A percentile compares a stretch with the other conserved stretches of the same genome.
These are phyloP conservation scores for Mayamaea pseudoterrestris DNA, from an alignment of 108 stramenopile genomes.

Conservation along the genomic window DNA sequence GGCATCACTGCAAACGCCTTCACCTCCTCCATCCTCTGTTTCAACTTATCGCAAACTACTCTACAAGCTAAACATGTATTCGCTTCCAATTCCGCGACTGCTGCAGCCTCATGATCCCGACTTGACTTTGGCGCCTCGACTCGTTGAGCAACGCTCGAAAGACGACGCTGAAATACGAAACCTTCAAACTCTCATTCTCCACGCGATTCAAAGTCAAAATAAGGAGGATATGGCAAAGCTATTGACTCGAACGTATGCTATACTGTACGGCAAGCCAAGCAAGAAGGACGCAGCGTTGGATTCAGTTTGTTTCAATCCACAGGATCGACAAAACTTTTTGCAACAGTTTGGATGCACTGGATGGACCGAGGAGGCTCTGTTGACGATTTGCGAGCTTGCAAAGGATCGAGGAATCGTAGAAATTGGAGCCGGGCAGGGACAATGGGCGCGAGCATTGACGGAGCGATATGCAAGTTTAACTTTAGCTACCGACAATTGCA, in stretches of 20 bases:
- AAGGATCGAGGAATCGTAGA: constrained; percentile 60
- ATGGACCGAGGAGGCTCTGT: constrained; percentile 41
- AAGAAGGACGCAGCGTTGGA: too few species aligned
- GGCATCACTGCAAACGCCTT: too few species aligned
- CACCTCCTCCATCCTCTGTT: too few species aligned
- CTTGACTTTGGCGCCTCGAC: neutral
- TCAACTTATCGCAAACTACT: too few species aligned
- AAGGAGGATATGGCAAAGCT: neutral
- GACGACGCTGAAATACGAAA: neutral
- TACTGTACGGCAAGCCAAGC: constrained; percentile 64
- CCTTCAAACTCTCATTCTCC: neutral
- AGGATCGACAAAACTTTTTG: constrained; percentile 65
- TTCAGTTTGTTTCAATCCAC: constrained; percentile 56
- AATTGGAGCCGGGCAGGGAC: constrained; percentile 76
- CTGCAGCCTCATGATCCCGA: neutral
- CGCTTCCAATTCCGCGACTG: neutral
- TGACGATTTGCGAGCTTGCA: constrained; percentile 23
- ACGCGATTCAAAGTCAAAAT: neutral
- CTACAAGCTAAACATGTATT: too few species aligned
- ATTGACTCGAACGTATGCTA: constrained; percentile 7
- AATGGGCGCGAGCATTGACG: constrained; percentile 55
- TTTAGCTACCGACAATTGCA: neutral
- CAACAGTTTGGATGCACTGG: constrained; percentile 64
- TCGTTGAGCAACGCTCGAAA: neutral
- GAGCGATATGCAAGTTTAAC: too few species aligned